phyloP scores from a whole-genome alignment of 2,329 filamentous ascomycete species.

The Trichoderma brevicompactum region DNA sequence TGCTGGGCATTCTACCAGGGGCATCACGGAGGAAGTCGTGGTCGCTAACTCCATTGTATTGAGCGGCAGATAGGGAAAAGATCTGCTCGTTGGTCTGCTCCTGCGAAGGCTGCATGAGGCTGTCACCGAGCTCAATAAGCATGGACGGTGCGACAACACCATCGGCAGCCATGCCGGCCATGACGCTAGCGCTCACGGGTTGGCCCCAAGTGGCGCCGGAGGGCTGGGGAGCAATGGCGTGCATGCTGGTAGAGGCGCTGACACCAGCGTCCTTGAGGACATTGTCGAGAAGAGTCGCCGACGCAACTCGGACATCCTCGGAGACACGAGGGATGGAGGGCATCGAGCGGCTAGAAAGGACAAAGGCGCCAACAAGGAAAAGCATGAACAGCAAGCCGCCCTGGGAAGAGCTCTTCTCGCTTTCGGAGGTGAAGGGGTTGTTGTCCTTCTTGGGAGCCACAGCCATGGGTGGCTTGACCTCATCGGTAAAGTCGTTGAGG shows the following conservation, averaged over 20 bases:
- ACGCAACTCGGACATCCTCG: conserved; percentile 78
- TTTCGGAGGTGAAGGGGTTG: conserved; percentile 43
- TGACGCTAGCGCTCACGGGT: conserved; percentile 47
- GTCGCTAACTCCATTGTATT: conserved; percentile 77
- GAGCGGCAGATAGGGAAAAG: conserved; percentile 81
- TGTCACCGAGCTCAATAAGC: conserved; percentile 69
- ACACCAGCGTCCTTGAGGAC: conserved; percentile 82
- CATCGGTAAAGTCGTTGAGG: conserved; percentile 72
- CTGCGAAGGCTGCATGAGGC: conserved; percentile 74
- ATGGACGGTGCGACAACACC: conserved; percentile 57
- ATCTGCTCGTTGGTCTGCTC: conserved; percentile 87
- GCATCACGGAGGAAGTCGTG: conserved; percentile 70
- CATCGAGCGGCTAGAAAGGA: conserved; percentile 80
- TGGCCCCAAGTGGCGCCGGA: conserved; percentile 55
- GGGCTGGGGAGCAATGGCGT: conserved; percentile 55
- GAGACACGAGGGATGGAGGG: conserved; percentile 77
- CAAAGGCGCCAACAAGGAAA: conserved; percentile 93
- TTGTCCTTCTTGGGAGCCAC: conserved; percentile 59
- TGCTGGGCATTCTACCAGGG: conserved; percentile 59
- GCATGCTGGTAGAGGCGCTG: conserved; percentile 49
- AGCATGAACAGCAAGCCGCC: conserved; percentile 91
- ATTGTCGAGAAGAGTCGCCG: conserved; percentile 76
- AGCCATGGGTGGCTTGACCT: conserved; percentile 64
- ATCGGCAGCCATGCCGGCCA: conserved; percentile 45
- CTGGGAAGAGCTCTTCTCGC: conserved; percentile 71